Percentiles rank a stretch among this genome's conserved stretches.
Evolutionary conservation across 805 yeast genomes (phyloP).

Genomic region (Wickerhamia fluorescens): DNA sequence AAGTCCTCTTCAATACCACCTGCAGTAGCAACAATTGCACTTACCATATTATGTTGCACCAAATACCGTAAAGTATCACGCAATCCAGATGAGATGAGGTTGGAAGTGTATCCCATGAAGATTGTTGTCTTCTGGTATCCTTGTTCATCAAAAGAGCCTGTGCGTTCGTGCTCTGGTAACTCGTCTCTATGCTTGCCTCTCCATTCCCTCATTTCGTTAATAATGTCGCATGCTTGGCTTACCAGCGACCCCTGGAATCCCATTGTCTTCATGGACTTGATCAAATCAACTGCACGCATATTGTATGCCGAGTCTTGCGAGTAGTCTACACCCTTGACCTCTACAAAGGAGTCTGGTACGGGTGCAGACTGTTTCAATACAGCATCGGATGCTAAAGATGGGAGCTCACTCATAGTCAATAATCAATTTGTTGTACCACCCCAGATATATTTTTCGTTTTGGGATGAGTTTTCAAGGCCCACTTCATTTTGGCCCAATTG

Average conservation of each 20-base stretch:
- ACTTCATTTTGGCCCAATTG: too few species aligned
- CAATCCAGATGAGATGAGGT: slow-evolving; percentile 88
- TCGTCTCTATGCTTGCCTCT: slow-evolving; percentile 72
- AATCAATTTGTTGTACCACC: too few species aligned
- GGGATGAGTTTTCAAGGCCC: too few species aligned
- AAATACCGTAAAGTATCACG: slow-evolving; percentile 84
- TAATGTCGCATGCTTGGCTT: slow-evolving; percentile 85
- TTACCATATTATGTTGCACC: slow-evolving; percentile 90
- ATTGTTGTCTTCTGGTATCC: slow-evolving; percentile 84
- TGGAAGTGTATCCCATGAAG: slow-evolving; percentile 94
- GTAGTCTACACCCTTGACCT: slow-evolving; percentile 87
- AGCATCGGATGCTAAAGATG: slow-evolving; percentile 81
- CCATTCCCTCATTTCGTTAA: slow-evolving; percentile 90
- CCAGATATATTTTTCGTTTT: too few species aligned
- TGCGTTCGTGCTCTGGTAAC: slow-evolving; percentile 56
- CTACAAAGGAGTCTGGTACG: slow-evolving; percentile 70
- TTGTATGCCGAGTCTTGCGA: slow-evolving; percentile 68
- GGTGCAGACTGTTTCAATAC: slow-evolving; percentile 83
- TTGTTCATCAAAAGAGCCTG: slow-evolving; percentile 69
- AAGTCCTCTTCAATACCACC: slow-evolving; percentile 98
- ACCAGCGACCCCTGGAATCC: slow-evolving; percentile 94
- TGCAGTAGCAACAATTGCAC: slow-evolving; percentile 93
- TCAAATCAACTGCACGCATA: slow-evolving; percentile 71
- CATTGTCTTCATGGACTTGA: slow-evolving; percentile 84
- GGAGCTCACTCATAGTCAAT: slow-evolving; percentile 32